Base-by-base conservation (phyloP, 179 eudicot species). In the Gypsophila paniculata region DNA sequence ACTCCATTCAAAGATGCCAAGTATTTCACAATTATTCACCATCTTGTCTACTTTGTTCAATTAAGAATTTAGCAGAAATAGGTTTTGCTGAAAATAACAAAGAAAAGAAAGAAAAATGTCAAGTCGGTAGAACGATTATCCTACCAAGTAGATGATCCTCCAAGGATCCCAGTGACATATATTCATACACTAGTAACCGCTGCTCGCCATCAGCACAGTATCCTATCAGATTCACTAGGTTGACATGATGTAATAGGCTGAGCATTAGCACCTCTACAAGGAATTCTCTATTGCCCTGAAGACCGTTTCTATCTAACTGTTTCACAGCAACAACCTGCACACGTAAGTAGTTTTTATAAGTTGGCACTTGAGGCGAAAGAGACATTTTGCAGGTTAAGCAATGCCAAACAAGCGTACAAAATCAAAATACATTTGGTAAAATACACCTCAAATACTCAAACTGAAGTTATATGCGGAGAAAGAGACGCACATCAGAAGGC, bases 151-250 rank as follows among this genome's bases (percentile, higher is more conserved):
- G 97, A 76, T 93, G 98, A 82, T 93, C 96, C 80, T 93, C 98
- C 79, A 93, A 75, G 71, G 96, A 91, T 61, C 98, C 96, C 75
- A 89, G 63, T 4, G 98, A 74, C 98, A 93, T 91, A 82, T 83
- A 93, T 70, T 93, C 97, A 71, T 93, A 91, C 6, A 91, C 96
- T 57, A 93, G 91, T 71, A 91, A 87, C 64, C 97, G 80, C 82
- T 93, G 98, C 65, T 93, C 97, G 71, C 98, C 98, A 77, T 91
- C 97, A 60, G 97, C 98, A 74, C 98, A 93, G 76, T 93, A 93
- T 15, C 98, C 98, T 69, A 88, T 80, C 76, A 93, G 84, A 80
- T 80, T 93, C 79, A 93, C 98, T 23, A 93, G 76, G 79, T 93
- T 86, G 49, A 80, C 80, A 74, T 89, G 91, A 77, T 91, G 97